Percentiles rank a stretch among this genome's conserved stretches.
Evolutionary conservation across 2,329 filamentous ascomycete species (phyloP).

Genomic region (Xylaria sp.): DNA sequence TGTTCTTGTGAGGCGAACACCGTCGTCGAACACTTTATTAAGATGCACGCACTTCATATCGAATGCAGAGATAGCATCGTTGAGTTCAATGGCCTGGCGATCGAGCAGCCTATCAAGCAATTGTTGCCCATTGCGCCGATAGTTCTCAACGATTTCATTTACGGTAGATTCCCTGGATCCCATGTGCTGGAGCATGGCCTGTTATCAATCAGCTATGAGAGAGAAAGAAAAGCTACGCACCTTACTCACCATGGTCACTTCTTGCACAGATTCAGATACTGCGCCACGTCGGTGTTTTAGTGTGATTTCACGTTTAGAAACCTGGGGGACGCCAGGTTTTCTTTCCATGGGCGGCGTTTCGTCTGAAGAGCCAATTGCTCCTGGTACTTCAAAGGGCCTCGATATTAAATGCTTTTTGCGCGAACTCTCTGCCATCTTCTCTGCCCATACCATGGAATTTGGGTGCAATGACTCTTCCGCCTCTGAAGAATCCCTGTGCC

Average conservation of each 20-base stretch:
- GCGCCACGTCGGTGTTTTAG: conserved; percentile 7
- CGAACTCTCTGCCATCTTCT: conserved; percentile 13
- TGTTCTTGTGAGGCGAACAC: conserved; percentile 7
- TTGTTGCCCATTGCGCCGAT: conserved; percentile 12
- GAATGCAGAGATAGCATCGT: conserved; percentile 5
- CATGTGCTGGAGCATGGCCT: conserved; percentile 19
- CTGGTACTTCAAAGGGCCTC: neutral
- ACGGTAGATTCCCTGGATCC: conserved; percentile 17
- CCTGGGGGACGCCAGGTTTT: neutral
- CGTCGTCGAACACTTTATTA: conserved; percentile 5
- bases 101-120: conserved; percentile 14
- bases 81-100: conserved; percentile 23
- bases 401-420: conserved; percentile 1
- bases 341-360: neutral
- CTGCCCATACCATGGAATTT: conserved; percentile 16
- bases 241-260: conserved; percentile 19
- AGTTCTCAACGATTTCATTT: conserved; percentile 15
- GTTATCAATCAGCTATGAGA: neutral
- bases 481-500: neutral
- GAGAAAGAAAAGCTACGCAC: neutral
- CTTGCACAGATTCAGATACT: conserved; percentile 14
- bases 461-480: conserved; percentile 14
- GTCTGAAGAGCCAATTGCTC: neutral
- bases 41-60: conserved; percentile 16
- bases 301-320: conserved; percentile 14